Conservation (phyloP, 768 basidiomycete genomes). For the Calocybe cyanea region DNA sequence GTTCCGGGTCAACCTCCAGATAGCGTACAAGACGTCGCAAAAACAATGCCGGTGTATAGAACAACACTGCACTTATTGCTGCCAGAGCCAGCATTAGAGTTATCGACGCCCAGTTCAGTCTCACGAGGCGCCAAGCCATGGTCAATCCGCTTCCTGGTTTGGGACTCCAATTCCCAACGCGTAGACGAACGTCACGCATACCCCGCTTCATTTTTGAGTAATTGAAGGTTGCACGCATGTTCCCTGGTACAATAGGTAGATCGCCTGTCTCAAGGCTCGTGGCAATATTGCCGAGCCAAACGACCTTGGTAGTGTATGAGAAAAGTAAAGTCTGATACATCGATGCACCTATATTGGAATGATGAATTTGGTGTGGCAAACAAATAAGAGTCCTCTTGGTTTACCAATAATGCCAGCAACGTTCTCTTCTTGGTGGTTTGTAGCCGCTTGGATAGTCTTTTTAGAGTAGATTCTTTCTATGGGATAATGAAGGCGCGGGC, state of each 20-base stretch:
- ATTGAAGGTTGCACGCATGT: slow-evolving; percentile 65
- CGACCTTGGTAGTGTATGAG: slow-evolving; percentile 82
- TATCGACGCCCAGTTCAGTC: slow-evolving; percentile 47
- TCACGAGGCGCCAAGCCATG: slow-evolving; percentile 57
- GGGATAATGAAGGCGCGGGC: slow-evolving; percentile 74
- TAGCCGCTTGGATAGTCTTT: slow-evolving; percentile 56
- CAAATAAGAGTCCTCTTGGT: slow-evolving; percentile 8
- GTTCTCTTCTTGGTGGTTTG: slow-evolving; percentile 67
- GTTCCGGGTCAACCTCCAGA: slow-evolving; percentile 57
- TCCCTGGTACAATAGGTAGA: slow-evolving; percentile 72
- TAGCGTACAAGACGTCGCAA: slow-evolving; percentile 57
- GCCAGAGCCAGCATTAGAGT: slow-evolving; percentile 46
- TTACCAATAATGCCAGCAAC: slow-evolving; percentile 62
- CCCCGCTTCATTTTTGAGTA: slow-evolving; percentile 63
- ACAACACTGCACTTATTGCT: slow-evolving; percentile 53
- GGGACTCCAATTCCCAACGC: slow-evolving; percentile 56
- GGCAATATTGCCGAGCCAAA: slow-evolving; percentile 75
- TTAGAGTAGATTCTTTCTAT: slow-evolving; percentile 71
- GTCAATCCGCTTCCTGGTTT: slow-evolving; percentile 60
- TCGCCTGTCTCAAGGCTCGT: slow-evolving; percentile 83
- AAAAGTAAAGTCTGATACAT: slow-evolving; percentile 70
- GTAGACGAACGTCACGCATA: slow-evolving; percentile 46
- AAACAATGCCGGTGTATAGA: slow-evolving; percentile 63
- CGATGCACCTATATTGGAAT: slow-evolving; percentile 41
- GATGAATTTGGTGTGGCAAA: background rate